Evolutionary conservation across 257 asterid genomes (phyloP).

Genomic region (Leonotis leonurus): DNA sequence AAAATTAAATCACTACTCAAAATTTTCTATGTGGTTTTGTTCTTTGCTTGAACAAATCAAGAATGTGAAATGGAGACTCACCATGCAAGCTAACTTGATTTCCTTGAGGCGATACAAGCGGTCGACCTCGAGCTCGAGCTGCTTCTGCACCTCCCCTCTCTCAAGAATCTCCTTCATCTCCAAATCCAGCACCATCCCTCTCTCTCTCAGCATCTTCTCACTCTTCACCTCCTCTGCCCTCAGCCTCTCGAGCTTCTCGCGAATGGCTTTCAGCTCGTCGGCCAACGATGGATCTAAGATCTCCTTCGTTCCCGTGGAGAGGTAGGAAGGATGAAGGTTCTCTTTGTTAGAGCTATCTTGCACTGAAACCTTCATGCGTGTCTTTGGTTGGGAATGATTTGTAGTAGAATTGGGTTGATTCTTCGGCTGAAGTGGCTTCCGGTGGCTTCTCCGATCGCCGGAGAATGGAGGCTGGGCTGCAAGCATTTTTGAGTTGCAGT

Average conservation of each 20-base stretch:
- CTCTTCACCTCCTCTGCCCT: slow-evolving; percentile 47
- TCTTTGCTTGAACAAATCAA: no score
- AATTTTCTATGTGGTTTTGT: no score
- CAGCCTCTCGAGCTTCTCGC: slow-evolving; percentile 54
- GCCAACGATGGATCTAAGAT: slow-evolving; percentile 54
- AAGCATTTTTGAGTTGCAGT: slow-evolving; percentile 15
- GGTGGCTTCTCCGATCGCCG: slow-evolving; percentile 23
- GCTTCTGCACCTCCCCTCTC: slow-evolving; percentile 65
- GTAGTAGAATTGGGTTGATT: slow-evolving; percentile 7
- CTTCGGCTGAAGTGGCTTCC: slow-evolving; percentile 47
- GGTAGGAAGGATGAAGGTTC: slow-evolving; percentile 32
- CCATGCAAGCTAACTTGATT: slow-evolving; percentile 63
- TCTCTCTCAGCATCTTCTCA: slow-evolving; percentile 44
- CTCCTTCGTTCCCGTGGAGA: slow-evolving; percentile 16
- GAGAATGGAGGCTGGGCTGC: slow-evolving; percentile 24
- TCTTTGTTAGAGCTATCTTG: slow-evolving; percentile 46
- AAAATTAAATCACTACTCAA: no score
- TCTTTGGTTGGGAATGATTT: slow-evolving; percentile 2
- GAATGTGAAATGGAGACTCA: background rate
- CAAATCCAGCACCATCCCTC: slow-evolving; percentile 41
- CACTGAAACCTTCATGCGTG: slow-evolving; percentile 14
- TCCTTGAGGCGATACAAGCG: slow-evolving; percentile 71
- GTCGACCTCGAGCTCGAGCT: slow-evolving; percentile 84
- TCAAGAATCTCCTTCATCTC: slow-evolving; percentile 43
- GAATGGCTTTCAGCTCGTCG: slow-evolving; percentile 67